phyloP scores from a whole-genome alignment of 176 grass and related monocot genomes.

The Secale cereale region DNA sequence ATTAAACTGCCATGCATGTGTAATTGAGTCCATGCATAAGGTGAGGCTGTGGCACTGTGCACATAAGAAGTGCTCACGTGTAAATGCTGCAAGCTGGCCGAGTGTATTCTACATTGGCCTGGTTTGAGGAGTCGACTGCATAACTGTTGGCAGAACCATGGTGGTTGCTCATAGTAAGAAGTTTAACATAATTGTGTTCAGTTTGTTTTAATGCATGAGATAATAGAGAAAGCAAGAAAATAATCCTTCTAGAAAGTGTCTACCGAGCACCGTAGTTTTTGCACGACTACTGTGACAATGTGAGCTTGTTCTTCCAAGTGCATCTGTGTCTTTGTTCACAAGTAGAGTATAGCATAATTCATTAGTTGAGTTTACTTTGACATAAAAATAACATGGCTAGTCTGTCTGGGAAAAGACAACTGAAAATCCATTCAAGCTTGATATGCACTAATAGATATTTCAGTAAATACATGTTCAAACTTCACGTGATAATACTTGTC shows the following conservation, averaged over 20 bases:
- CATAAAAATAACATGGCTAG: background rate
- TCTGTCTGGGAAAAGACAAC: background rate
- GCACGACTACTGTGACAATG: background rate
- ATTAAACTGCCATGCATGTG: background rate
- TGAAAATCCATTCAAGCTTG: constrained; percentile 4
- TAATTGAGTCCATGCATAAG: background rate
- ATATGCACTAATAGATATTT: background rate
- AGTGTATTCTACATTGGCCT: background rate
- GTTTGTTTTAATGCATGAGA: constrained; percentile 3
- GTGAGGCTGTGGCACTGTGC: background rate
- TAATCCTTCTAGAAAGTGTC: no score
- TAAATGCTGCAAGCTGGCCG: background rate
- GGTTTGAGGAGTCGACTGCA: background rate
- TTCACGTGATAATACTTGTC: background rate
- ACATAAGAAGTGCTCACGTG: background rate
- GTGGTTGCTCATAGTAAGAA: background rate
- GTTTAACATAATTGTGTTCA: background rate
- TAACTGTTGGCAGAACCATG: background rate
- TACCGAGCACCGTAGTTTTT: background rate
- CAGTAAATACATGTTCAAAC: background rate
- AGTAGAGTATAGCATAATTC: background rate
- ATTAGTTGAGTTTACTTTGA: background rate
- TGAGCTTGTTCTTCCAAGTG: background rate
- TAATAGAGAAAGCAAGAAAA: no score
- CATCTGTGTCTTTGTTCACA: background rate